Percentiles rank a stretch among this genome's conserved stretches.
These are phyloP conservation scores for Claviceps sp. DNA, from an alignment of 2,329 filamentous ascomycete species.

Conservation along the genomic window DNA sequence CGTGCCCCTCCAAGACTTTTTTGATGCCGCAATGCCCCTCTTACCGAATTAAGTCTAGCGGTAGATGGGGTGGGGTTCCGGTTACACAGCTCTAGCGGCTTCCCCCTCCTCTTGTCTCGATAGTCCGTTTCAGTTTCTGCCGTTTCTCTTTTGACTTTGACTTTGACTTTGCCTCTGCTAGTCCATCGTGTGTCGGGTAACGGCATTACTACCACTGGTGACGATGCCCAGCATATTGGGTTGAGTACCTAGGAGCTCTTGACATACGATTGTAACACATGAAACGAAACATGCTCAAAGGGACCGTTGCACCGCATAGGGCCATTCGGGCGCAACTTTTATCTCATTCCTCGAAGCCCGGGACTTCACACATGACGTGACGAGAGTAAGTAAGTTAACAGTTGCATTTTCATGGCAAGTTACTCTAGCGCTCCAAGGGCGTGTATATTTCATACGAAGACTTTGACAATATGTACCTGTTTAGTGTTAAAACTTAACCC, in stretches of 20 bases:
- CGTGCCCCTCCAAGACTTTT: conserved; percentile 10
- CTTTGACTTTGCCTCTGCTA: background rate
- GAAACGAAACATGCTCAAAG: too few relatives aligned
- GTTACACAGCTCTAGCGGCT: background rate
- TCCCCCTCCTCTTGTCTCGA: background rate
- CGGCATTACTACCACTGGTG: background rate
- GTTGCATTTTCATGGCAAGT: too few relatives aligned
- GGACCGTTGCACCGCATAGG: too few relatives aligned
- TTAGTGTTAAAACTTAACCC: too few relatives aligned
- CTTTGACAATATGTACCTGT: too few relatives aligned
- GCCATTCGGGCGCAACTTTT: too few relatives aligned
- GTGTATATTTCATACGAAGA: too few relatives aligned
- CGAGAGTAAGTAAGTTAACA: too few relatives aligned
- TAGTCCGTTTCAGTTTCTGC: background rate
- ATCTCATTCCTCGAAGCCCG: too few relatives aligned
- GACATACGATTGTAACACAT: too few relatives aligned
- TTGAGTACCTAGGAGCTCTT: background rate
- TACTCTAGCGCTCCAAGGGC: too few relatives aligned
- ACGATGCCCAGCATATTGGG: background rate
- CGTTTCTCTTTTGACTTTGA: background rate
- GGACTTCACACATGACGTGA: too few relatives aligned
- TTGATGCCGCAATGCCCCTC: conserved; percentile 15
- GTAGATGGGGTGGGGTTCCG: background rate
- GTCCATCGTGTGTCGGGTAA: background rate
- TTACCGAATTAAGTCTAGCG: conserved; percentile 17